Evolutionary conservation across 306 rosid species (phyloP).

Genomic region (Trifolium repens): DNA sequence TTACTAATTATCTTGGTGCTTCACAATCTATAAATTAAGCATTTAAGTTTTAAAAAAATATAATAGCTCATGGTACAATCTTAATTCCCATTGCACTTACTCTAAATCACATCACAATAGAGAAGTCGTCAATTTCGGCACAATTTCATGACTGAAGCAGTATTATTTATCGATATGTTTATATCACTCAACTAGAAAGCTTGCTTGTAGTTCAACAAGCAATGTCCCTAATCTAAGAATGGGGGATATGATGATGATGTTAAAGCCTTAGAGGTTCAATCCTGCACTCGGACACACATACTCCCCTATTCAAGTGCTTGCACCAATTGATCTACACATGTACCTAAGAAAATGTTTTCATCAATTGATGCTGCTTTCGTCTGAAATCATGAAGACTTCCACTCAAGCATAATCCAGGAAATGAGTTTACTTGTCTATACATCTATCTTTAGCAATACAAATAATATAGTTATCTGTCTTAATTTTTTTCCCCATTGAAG

Average conservation of each 20-base stretch:
- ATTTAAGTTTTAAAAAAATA: not conserved
- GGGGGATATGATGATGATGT: not conserved
- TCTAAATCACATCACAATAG: not conserved
- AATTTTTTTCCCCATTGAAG: not conserved
- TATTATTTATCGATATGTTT: not conserved
- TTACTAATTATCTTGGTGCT: constrained; percentile 4
- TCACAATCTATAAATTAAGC: constrained; percentile 19
- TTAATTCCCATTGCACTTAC: constrained; percentile 3
- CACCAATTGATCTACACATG: not conserved
- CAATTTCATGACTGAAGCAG: constrained; percentile 16
- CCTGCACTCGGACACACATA: not conserved
- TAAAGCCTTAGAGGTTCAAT: not conserved
- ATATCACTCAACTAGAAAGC: not conserved
- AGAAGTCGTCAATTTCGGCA: not conserved
- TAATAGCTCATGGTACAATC: constrained; percentile 10
- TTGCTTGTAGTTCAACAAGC: constrained; percentile 11
- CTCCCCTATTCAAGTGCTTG: not conserved
- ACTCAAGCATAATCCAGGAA: not conserved
- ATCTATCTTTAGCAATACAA: not conserved
- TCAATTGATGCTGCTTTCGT: constrained; percentile 4
- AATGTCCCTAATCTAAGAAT: not conserved
- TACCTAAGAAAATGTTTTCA: not conserved
- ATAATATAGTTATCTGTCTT: not conserved
- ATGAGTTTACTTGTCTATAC: constrained; percentile 6
- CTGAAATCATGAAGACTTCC: not conserved